These are phyloP conservation scores for Penicillium sp. DNA, from an alignment of 2,329 filamentous ascomycete species.

Conservation along the genomic window DNA sequence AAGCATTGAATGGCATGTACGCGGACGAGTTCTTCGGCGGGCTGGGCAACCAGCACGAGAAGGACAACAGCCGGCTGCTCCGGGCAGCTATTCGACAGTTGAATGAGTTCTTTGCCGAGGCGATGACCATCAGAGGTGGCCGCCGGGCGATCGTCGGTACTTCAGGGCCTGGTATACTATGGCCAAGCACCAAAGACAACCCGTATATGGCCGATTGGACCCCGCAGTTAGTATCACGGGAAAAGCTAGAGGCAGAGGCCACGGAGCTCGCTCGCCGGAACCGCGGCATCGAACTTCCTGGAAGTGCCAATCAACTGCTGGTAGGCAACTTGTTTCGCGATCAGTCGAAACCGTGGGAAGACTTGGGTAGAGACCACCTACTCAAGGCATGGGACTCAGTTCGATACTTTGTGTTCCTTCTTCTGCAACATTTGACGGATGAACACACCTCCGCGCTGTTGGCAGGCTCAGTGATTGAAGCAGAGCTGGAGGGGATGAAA, in stretches of 20 bases:
- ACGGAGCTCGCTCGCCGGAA: slow-evolving; percentile 33
- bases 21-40: slow-evolving; percentile 46
- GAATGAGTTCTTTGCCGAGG: slow-evolving; percentile 35
- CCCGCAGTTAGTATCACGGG: slow-evolving; percentile 6
- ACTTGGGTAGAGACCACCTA: slow-evolving; percentile 33
- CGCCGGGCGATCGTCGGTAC: neutral
- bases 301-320: slow-evolving; percentile 38
- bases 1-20: slow-evolving; percentile 50
- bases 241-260: slow-evolving; percentile 24
- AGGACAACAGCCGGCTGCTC: slow-evolving; percentile 31
- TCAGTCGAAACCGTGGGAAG: slow-evolving; percentile 40
- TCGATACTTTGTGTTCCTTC: slow-evolving; percentile 25
- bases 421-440: slow-evolving; percentile 34
- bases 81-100: slow-evolving; percentile 33
- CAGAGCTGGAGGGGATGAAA: slow-evolving; percentile 31
- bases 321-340: slow-evolving; percentile 41
- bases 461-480: slow-evolving; percentile 23
- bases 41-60: slow-evolving; percentile 8
- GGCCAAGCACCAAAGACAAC: neutral
- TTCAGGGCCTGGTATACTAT: no score
- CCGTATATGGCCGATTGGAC: slow-evolving; percentile 25
- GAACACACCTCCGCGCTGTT: slow-evolving; percentile 27
- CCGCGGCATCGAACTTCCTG: slow-evolving; percentile 42
- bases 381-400: slow-evolving; percentile 30
- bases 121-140: slow-evolving; percentile 27